Conservation (phyloP, 1,284 basidiomycete species). For the Tilletia setariae region DNA sequence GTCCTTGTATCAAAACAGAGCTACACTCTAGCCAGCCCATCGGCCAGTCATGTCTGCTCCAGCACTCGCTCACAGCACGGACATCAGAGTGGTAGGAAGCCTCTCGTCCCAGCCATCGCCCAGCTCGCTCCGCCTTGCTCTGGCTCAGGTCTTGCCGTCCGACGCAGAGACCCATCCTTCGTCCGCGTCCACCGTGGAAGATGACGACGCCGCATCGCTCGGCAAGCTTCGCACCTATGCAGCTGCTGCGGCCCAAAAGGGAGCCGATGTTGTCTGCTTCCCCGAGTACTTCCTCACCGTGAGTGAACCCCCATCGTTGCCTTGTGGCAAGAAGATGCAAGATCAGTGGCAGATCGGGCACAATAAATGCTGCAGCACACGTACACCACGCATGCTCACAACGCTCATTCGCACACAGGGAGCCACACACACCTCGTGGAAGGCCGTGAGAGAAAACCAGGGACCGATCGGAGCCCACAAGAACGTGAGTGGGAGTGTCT, state of each 20-base stretch:
- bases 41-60: too few relatives aligned
- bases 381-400: constrained; percentile 35
- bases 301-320: background rate
- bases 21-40: too few relatives aligned
- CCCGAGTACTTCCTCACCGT: constrained; percentile 50
- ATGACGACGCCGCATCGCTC: background rate
- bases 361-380: background rate
- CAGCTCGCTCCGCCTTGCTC: constrained; percentile 18
- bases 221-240: background rate
- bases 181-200: background rate
- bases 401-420: constrained; percentile 15
- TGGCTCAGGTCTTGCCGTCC: constrained; percentile 19
- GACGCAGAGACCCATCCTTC: background rate
- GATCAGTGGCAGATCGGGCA: background rate
- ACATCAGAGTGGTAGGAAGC: background rate
- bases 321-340: constrained; percentile 22
- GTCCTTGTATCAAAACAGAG: too few relatives aligned
- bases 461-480: background rate
- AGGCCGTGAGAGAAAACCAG: background rate
- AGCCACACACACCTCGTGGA: constrained; percentile 18
- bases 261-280: constrained; percentile 46
- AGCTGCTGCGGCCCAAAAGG: constrained; percentile 18
- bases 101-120: background rate
- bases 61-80: too few relatives aligned
- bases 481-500: background rate